These are phyloP conservation scores for Russula griseocarnosa DNA, from an alignment of 768 basidiomycete genomes.

Conservation along the genomic window DNA sequence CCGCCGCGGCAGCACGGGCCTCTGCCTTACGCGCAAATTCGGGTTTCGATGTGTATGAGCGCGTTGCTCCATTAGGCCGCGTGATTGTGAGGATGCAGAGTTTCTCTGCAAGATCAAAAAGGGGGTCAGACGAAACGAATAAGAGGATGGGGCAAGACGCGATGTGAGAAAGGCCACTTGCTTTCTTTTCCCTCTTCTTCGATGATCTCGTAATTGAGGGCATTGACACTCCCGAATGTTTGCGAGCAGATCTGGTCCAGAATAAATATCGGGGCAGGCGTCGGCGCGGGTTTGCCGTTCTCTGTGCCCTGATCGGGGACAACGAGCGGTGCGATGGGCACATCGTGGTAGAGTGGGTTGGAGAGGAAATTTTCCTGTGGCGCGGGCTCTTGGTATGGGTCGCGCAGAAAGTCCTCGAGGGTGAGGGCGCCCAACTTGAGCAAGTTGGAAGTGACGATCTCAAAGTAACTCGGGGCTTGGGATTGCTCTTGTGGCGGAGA, in stretches of 20 bases:
- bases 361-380: constrained; percentile 15
- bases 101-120: constrained; percentile 40
- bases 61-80: constrained; percentile 47
- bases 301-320: constrained; percentile 4
- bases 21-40: constrained; percentile 45
- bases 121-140: background rate
- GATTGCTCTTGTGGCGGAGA: background rate
- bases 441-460: constrained; percentile 20
- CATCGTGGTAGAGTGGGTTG: constrained; percentile 19
- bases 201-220: constrained; percentile 28
- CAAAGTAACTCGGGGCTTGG: constrained; percentile 14
- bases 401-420: constrained; percentile 15
- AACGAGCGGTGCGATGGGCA: constrained; percentile 8
- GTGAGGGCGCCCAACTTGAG: constrained; percentile 26
- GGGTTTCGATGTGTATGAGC: constrained; percentile 53
- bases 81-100: constrained; percentile 61
- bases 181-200: constrained; percentile 26
- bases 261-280: constrained; percentile 20
- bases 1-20: constrained; percentile 51
- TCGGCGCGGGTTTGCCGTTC: constrained; percentile 3
- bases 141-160: background rate
- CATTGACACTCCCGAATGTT: constrained; percentile 30
- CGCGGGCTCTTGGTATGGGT: constrained; percentile 21
- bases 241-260: constrained; percentile 32
- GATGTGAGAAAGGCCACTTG: background rate